Percentiles rank a stretch among this genome's conserved stretches.
phyloP scores from a whole-genome alignment of 306 rosid species.

The Canavalia ensiformis region DNA sequence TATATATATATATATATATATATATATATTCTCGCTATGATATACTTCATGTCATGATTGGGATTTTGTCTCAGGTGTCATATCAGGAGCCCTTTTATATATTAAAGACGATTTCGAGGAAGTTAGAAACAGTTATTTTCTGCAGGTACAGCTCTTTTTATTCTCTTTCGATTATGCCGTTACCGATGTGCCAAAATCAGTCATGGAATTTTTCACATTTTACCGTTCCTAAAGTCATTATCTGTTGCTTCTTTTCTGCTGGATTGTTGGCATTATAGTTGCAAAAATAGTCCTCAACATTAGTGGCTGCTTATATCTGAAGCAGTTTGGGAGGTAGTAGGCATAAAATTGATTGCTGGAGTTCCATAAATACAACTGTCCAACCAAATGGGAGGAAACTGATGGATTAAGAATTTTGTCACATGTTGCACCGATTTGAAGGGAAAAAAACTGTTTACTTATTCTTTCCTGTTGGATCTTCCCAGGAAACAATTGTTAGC shows the following conservation, averaged over 20 bases:
- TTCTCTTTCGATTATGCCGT: not conserved
- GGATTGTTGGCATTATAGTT: not conserved
- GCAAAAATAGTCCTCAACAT: conserved; percentile 36
- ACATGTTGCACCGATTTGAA: no score
- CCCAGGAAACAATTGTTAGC: conserved; percentile 91
- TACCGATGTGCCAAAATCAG: no score
- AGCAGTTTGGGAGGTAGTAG: not conserved
- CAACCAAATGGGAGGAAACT: not conserved
- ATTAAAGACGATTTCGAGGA: conserved; percentile 57
- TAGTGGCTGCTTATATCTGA: not conserved
- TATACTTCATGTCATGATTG: no score
- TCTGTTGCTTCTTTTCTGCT: conserved; percentile 14
- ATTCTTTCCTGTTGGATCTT: not conserved
- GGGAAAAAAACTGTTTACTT: not conserved
- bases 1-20: no score
- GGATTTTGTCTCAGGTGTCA: conserved; percentile 47
- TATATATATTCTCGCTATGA: no score
- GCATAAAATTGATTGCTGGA: not conserved
- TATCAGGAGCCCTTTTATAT: conserved; percentile 62
- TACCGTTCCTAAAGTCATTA: conserved; percentile 24
- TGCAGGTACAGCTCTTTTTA: conserved; percentile 46
- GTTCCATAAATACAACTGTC: not conserved
- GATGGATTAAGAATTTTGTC: not conserved
- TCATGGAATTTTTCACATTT: not conserved
- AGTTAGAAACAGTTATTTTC: conserved; percentile 51